phyloP scores from a whole-genome alignment of 495 filamentous ascomycete species.

The Talaromyces proteolyticus region DNA sequence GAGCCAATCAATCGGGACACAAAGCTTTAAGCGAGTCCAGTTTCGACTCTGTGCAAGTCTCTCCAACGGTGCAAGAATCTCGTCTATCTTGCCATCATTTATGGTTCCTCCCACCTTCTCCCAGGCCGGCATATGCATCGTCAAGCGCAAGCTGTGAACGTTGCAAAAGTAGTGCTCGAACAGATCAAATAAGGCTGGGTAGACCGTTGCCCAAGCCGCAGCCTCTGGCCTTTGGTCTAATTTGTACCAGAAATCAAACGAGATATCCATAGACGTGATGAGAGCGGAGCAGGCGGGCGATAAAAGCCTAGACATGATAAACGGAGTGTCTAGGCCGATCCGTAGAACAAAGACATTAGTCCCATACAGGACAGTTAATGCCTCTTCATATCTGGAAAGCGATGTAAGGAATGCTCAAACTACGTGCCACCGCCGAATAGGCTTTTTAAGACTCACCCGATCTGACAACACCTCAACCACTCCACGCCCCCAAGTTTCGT shows the following conservation, averaged over 20 bases:
- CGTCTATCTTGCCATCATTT: too few relatives aligned
- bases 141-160: slow-evolving; percentile 6
- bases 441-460: slow-evolving; percentile 11
- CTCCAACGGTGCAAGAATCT: too few relatives aligned
- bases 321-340: slow-evolving; percentile 5
- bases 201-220: slow-evolving; percentile 4
- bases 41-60: too few relatives aligned
- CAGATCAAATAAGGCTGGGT: slow-evolving; percentile 6
- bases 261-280: slow-evolving; percentile 11
- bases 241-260: too few relatives aligned
- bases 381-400: slow-evolving; percentile 11
- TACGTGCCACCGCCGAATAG: neutral
- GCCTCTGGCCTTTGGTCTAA: neutral
- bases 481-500: slow-evolving; percentile 9
- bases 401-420: neutral
- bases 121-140: too few relatives aligned
- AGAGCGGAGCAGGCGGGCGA: slow-evolving; percentile 1
- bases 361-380: slow-evolving; percentile 11
- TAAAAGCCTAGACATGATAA: slow-evolving; percentile 8
- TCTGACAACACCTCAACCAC: slow-evolving; percentile 13
- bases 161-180: slow-evolving; percentile 1
- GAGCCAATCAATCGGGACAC: too few relatives aligned
- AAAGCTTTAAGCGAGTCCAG: too few relatives aligned
- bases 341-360: slow-evolving; percentile 11
- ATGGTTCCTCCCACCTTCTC: too few relatives aligned